These are phyloP conservation scores for Aristolochia contorta DNA, from an alignment of 164 flowering plant genomes.

Conservation along the genomic window DNA sequence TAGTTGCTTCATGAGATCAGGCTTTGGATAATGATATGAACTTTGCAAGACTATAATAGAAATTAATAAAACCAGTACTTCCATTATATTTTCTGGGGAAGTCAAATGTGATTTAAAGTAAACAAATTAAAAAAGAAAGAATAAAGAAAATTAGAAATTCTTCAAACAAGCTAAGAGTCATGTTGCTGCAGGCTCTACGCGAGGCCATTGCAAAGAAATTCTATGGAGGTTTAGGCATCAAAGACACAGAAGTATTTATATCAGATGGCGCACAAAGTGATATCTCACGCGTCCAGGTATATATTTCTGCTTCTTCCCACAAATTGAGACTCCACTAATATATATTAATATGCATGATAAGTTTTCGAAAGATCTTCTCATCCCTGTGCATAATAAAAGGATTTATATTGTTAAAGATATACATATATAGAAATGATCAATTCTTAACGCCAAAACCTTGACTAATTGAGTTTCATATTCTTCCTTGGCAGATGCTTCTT, in stretches of 20 bases:
- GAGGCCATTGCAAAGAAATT: constrained; percentile 46
- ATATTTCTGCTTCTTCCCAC: background rate
- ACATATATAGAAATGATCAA: background rate
- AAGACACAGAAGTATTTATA: constrained; percentile 59
- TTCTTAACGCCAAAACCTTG: background rate
- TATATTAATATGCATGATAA: too few species aligned
- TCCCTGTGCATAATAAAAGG: too few species aligned
- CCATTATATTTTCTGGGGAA: too few species aligned
- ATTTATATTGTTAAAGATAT: background rate
- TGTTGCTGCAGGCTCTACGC: constrained; percentile 42
- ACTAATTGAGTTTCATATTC: background rate
- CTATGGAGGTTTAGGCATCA: constrained; percentile 34
- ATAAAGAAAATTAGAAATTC: too few species aligned
- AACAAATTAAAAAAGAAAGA: too few species aligned
- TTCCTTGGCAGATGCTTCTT: constrained; percentile 50
- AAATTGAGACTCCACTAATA: too few species aligned
- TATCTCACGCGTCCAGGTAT: constrained; percentile 85
- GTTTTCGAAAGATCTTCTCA: background rate
- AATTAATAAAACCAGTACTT: too few species aligned
- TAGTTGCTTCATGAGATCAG: too few species aligned
- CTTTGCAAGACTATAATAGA: too few species aligned
- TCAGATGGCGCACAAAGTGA: constrained; percentile 95
- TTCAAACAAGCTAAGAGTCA: too few species aligned
- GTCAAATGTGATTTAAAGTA: too few species aligned
- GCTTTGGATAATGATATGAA: too few species aligned